phyloP scores from a whole-genome alignment of 352 stramenopile species.

The Phytophthora sansomeana region DNA sequence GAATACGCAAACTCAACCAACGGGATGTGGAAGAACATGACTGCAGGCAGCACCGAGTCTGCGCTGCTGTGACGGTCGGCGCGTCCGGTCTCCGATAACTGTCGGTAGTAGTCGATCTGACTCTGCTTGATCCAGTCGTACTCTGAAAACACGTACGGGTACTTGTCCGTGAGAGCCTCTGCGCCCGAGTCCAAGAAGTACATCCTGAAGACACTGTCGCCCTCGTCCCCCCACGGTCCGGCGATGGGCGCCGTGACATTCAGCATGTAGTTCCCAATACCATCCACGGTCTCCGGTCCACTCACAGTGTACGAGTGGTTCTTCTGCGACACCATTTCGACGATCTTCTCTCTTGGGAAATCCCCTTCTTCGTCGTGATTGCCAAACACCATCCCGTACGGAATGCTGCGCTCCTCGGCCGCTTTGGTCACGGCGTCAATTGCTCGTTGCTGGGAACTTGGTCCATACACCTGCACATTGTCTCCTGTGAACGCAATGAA shows the following conservation, averaged over 20 bases:
- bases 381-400: slow-evolving; percentile 66
- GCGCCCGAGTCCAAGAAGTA: slow-evolving; percentile 69
- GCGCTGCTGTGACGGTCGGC: slow-evolving; percentile 26
- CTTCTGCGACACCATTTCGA: slow-evolving; percentile 39
- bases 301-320: slow-evolving; percentile 53
- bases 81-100: slow-evolving; percentile 36
- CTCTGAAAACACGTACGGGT: slow-evolving; percentile 41
- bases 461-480: slow-evolving; percentile 53
- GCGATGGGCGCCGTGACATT: slow-evolving; percentile 44
- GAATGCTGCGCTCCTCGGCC: slow-evolving; percentile 51
- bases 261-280: slow-evolving; percentile 68
- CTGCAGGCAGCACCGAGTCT: slow-evolving; percentile 37
- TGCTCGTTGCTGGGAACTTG: slow-evolving; percentile 37
- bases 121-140: slow-evolving; percentile 67
- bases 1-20: slow-evolving; percentile 54
- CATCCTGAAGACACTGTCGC: slow-evolving; percentile 56
- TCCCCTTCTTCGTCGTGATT: slow-evolving; percentile 68
- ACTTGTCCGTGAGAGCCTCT: slow-evolving; percentile 35
- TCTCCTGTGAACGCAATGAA: slow-evolving; percentile 69
- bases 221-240: slow-evolving; percentile 39
- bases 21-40: slow-evolving; percentile 81
- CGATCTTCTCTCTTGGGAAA: slow-evolving; percentile 47
- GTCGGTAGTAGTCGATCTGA: slow-evolving; percentile 57
- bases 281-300: slow-evolving; percentile 43
- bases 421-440: slow-evolving; percentile 46